Percentiles rank a stretch among this genome's conserved stretches.
Evolutionary conservation across 2,329 filamentous ascomycete genomes (phyloP).

Genomic region (Arthrobotrys sphaeroides): DNA sequence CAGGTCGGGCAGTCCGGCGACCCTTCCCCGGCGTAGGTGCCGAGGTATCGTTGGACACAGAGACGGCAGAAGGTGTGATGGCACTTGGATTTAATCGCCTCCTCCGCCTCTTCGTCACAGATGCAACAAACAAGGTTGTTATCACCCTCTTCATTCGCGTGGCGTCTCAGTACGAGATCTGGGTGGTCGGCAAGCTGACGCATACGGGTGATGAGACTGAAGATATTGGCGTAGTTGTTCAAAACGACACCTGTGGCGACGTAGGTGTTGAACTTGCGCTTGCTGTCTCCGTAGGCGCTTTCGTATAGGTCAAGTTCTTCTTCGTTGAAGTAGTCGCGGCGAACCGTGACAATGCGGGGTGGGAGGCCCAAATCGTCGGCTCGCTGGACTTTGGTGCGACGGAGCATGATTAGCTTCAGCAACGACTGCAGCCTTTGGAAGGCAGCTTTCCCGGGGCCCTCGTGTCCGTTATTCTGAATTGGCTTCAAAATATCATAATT

Average conservation of each 20-base stretch:
- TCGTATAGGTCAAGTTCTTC: conserved; percentile 94
- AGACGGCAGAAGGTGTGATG: conserved; percentile 90
- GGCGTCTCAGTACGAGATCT: conserved; percentile 89
- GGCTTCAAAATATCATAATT: conserved; percentile 95
- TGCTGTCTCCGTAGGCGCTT: conserved; percentile 92
- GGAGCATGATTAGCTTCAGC: conserved; percentile 93
- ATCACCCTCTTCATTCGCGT: conserved; percentile 79
- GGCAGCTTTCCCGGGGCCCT: conserved; percentile 72
- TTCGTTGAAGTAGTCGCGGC: conserved; percentile 95
- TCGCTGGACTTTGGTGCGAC: conserved; percentile 91
- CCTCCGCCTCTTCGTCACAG: conserved; percentile 94
- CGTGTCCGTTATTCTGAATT: conserved; percentile 71
- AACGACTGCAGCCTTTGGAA: conserved; percentile 85
- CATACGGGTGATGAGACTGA: conserved; percentile 99
- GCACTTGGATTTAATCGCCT: conserved; percentile 89
- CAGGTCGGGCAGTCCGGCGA: conserved; percentile 84
- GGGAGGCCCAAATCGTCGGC: conserved; percentile 95
- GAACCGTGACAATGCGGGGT: conserved; percentile 89
- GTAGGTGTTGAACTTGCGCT: conserved; percentile 92
- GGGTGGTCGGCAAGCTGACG: conserved; percentile 96
- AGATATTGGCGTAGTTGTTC: conserved; percentile 99
- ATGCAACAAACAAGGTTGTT: conserved; percentile 62
- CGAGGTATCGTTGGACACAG: conserved; percentile 81
- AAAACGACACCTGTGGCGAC: conserved; percentile 92
- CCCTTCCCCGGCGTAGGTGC: conserved; percentile 74